Evolutionary conservation across 768 basidiomycete genomes (phyloP), one percentile per base, ranked within the genome.

Genomic region (Exidia glandulosa): DNA sequence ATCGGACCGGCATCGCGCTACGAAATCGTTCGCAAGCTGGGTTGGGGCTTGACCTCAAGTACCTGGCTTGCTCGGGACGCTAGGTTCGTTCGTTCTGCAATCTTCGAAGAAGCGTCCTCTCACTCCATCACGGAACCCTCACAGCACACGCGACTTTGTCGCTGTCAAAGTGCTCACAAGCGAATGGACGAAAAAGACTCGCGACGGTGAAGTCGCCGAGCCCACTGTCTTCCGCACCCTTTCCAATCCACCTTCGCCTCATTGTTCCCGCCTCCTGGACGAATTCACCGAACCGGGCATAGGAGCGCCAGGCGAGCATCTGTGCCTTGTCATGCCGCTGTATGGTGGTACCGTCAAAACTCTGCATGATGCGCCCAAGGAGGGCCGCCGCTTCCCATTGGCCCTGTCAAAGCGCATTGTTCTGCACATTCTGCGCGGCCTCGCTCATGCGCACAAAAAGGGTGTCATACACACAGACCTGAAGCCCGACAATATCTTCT

Each of bases 41-140:
- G 63, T 3, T 64, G 61, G 61, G 63, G 63, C 4, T 56, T 59
- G 61, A 25, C 41, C 29, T 59, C 62, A 3, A 64, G 62, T 23
- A 57, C 41, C 36, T 64, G 63, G 63, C 36, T 64, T 6, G 63
- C 58, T 4, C 27, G 32, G 16, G 63, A 64, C 37, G 32, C 25
- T 32, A n/a, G 25, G 63, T 64, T 29, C 3, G 63, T 57, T 7
- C 7, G 16, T 36, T 16, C 34, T 36, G 16, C 34, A 7, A 36
- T 36, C 16, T 7, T 36, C 34, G 7, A 16, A n/a, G 32, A 54
- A 27, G 5, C 55, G 37, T 7, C 29, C 16, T 16, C 7, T n/a
- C 16, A 9, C 3, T 56, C 19, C 54, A 62, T 59, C 16, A 54
- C 56, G 30, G 37, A n/a, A n/a, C 16, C 7, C 34, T 36, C 34